Percentiles rank a stretch among this genome's conserved stretches.
phyloP scores from a whole-genome alignment of 2,329 filamentous ascomycete genomes.

The Phialophora chinensis region DNA sequence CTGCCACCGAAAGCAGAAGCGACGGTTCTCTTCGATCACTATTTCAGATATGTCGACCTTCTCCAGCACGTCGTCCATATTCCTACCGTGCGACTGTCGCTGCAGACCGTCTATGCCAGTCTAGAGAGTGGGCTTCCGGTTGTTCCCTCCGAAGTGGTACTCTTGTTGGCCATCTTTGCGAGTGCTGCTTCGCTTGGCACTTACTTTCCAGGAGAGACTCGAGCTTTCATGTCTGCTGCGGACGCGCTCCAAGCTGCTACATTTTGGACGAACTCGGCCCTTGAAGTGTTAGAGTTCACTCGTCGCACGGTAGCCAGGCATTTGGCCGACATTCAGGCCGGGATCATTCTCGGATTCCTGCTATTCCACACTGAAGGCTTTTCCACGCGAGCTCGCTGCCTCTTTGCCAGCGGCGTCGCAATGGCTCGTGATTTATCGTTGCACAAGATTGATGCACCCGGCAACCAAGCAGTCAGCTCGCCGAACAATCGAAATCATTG shows the following conservation, averaged over 20 bases:
- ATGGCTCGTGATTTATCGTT: conserved; percentile 45
- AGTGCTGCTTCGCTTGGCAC: conserved; percentile 41
- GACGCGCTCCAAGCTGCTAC: conserved; percentile 19
- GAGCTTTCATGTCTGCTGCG: conserved; percentile 1
- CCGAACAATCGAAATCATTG: conserved; percentile 35
- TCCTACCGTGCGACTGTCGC: conserved; percentile 39
- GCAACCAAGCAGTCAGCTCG: conserved; percentile 33
- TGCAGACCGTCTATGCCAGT: conserved; percentile 43
- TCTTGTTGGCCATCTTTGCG: conserved; percentile 46
- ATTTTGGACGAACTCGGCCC: conserved; percentile 29
- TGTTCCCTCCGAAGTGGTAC: conserved; percentile 42
- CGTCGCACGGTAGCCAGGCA: conserved; percentile 21
- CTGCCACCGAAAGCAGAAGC: conserved; percentile 44
- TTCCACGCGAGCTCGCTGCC: conserved; percentile 27
- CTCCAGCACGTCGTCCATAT: conserved; percentile 48
- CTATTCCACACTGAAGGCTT: conserved; percentile 36
- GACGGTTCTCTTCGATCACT: conserved; percentile 43
- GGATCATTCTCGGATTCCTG: conserved; percentile 34
- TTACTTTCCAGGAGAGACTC: conserved; percentile 15
- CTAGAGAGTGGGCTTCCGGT: conserved; percentile 36
- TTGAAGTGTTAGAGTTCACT: conserved; percentile 34
- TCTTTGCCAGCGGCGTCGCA: conserved; percentile 25
- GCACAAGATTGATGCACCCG: conserved; percentile 45
- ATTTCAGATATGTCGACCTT: conserved; percentile 45
- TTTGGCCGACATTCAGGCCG: conserved; percentile 33